Conservation (phyloP, 352 stramenopile genomes). For the Globisporangium nunn region DNA sequence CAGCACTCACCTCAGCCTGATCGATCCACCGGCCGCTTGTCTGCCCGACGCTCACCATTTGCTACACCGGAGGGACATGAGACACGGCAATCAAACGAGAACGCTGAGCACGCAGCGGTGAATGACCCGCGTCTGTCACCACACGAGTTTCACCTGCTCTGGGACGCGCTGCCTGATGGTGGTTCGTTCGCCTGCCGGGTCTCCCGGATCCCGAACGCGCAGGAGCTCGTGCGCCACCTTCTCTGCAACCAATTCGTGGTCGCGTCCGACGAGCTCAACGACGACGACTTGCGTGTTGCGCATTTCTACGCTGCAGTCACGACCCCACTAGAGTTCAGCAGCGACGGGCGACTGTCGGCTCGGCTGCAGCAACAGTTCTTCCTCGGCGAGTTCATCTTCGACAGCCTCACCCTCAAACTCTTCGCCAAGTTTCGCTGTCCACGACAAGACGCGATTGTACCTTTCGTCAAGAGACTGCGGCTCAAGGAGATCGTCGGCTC, state of each 20-base stretch:
- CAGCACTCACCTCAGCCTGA: constrained; percentile 1
- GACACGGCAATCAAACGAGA: neutral
- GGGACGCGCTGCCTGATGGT: constrained; percentile 39
- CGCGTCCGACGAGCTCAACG: constrained; percentile 36
- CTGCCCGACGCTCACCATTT: constrained; percentile 1
- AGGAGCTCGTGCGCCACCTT: constrained; percentile 40
- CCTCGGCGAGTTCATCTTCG: constrained; percentile 61
- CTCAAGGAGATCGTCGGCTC: constrained; percentile 70
- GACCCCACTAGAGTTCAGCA: neutral
- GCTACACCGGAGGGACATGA: neutral
- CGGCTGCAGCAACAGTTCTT: constrained; percentile 27
- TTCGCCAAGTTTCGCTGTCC: constrained; percentile 53
- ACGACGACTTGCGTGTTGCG: constrained; percentile 30
- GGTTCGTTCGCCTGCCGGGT: constrained; percentile 63
- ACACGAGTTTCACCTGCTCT: constrained; percentile 40
- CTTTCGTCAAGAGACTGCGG: constrained; percentile 62
- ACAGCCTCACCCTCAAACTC: constrained; percentile 62
- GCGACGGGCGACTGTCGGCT: neutral
- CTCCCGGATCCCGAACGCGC: constrained; percentile 32
- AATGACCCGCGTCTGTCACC: constrained; percentile 13
- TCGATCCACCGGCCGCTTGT: neutral
- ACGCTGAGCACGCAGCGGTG: neutral
- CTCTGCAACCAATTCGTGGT: constrained; percentile 39
- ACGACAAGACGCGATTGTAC: constrained; percentile 45
- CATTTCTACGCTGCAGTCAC: constrained; percentile 43